Conservation (phyloP, 2,329 filamentous ascomycete species). For the Ophiostoma montium region DNA sequence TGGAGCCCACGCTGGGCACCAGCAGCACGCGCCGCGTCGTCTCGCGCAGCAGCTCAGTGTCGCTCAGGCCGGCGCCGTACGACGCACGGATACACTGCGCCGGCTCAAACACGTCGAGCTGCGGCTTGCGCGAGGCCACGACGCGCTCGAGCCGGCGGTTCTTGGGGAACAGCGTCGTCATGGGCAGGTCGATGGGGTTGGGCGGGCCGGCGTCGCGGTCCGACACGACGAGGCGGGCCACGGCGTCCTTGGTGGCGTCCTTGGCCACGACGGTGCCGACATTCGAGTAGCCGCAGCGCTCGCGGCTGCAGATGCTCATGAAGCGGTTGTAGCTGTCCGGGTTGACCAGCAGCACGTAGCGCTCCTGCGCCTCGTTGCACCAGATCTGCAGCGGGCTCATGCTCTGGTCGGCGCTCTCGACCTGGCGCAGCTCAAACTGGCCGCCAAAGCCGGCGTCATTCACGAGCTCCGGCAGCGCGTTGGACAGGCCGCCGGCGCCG, state of each 20-base stretch:
- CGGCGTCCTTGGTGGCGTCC: conserved; percentile 45
- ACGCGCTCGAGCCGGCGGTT: conserved; percentile 66
- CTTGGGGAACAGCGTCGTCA: conserved; percentile 79
- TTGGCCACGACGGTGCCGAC: conserved; percentile 63
- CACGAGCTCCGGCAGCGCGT: conserved; percentile 75
- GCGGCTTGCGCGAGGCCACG: conserved; percentile 55
- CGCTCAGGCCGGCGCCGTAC: conserved; percentile 37
- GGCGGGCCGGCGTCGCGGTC: conserved; percentile 67
- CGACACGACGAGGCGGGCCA: conserved; percentile 62
- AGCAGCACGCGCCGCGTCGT: conserved; percentile 71
- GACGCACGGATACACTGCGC: conserved; percentile 48
- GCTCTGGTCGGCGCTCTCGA: conserved; percentile 77
- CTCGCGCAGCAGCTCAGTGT: conserved; percentile 41
- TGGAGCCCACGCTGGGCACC: conserved; percentile 85
- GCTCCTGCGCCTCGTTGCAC: conserved; percentile 94
- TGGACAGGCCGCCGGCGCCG: conserved; percentile 67
- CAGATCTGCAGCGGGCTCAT: conserved; percentile 96
- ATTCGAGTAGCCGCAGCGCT: conserved; percentile 84
- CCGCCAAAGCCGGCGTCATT: conserved; percentile 86
- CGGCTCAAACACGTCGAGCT: conserved; percentile 59
- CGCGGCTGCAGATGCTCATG: conserved; percentile 55
- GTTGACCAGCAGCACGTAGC: conserved; percentile 85
- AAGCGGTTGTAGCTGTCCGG: conserved; percentile 68
- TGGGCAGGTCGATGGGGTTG: conserved; percentile 74
- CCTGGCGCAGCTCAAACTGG: conserved; percentile 82